phyloP scores from a whole-genome alignment of 257 asterid species.

The Scutellaria minor region DNA sequence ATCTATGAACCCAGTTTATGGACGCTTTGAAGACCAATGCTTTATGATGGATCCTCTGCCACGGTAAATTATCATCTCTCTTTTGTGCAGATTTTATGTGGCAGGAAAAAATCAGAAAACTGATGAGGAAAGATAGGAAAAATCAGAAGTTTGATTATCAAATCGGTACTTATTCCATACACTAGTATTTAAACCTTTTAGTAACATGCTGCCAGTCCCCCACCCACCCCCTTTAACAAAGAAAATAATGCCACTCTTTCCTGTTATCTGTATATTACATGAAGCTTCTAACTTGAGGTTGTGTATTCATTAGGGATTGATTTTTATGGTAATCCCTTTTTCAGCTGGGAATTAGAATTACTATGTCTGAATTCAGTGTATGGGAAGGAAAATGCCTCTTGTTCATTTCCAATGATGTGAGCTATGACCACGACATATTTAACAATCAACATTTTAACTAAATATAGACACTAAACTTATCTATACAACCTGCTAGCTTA shows the following conservation, averaged over 20 bases:
- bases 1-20: slow-evolving; percentile 5
- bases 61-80: neutral
- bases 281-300: slow-evolving; percentile 10
- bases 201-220: neutral
- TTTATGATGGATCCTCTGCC: neutral
- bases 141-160: neutral
- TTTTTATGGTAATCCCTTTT: neutral
- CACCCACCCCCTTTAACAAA: neutral
- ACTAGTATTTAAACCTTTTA: neutral
- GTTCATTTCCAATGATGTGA: slow-evolving; percentile 3
- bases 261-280: neutral
- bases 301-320: neutral
- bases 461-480: neutral
- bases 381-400: neutral
- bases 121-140: neutral
- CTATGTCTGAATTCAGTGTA: neutral
- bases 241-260: neutral
- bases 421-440: neutral
- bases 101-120: slow-evolving; percentile 10
- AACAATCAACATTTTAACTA: neutral
- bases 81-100: slow-evolving; percentile 11
- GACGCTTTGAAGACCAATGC: slow-evolving; percentile 2
- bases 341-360: neutral
- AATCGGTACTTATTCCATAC: neutral
- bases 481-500: neutral